These are phyloP conservation scores for Ostreobium quekettii DNA, from an alignment of 139 green algal genomes.

Conservation along the genomic window DNA sequence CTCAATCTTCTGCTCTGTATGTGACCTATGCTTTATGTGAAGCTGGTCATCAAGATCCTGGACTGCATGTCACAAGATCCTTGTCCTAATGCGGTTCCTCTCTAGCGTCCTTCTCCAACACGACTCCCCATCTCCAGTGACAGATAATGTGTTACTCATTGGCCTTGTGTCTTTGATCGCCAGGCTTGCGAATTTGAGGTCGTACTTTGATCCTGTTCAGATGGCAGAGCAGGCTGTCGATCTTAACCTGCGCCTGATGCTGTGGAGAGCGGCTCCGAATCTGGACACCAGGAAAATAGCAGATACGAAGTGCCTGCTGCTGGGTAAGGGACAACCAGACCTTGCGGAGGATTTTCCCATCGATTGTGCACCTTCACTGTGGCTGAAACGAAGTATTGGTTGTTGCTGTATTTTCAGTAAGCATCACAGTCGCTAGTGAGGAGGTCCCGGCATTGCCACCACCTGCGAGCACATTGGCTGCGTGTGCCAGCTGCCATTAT, in stretches of 20 bases:
- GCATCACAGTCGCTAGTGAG: too few relatives aligned
- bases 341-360: too few relatives aligned
- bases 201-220: constrained; percentile 58
- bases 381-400: too few relatives aligned
- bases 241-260: constrained; percentile 96
- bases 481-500: too few relatives aligned
- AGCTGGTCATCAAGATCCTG: too few relatives aligned
- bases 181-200: constrained; percentile 47
- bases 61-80: neutral
- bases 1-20: too few relatives aligned
- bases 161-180: neutral
- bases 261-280: constrained; percentile 76
- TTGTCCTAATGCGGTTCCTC: neutral
- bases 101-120: neutral
- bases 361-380: too few relatives aligned
- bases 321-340: constrained; percentile 67
- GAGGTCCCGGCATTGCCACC: too few relatives aligned
- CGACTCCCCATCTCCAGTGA: neutral
- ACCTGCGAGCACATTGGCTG: too few relatives aligned
- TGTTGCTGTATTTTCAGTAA: too few relatives aligned
- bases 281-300: constrained; percentile 63
- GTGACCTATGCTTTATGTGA: too few relatives aligned
- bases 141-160: constrained; percentile 10
- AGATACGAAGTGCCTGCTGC: constrained; percentile 67
- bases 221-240: constrained; percentile 61